A percentile compares a stretch with the other conserved stretches of the same genome.
Conservation (phyloP, 768 basidiomycete genomes). For the Trametes meyenii region DNA sequence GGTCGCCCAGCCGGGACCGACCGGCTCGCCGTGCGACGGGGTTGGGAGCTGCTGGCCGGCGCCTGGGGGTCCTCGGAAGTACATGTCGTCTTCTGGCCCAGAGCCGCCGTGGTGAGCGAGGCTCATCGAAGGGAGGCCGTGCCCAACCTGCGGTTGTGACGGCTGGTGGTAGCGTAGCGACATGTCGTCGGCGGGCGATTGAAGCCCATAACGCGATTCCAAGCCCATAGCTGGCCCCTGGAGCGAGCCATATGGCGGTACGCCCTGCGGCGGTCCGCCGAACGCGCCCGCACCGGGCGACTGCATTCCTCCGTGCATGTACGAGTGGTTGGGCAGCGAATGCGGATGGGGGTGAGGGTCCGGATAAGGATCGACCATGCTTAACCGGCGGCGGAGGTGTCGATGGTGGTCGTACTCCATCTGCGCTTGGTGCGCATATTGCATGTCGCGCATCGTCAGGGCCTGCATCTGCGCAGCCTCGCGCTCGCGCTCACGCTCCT, state of each 20-base stretch:
- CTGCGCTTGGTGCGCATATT: constrained; percentile 13
- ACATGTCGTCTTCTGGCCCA: constrained; percentile 21
- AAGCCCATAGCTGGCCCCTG: constrained; percentile 20
- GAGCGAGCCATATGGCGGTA: constrained; percentile 11
- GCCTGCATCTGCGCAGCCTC: constrained; percentile 19
- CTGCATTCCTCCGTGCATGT: constrained; percentile 17
- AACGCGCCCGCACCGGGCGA: constrained; percentile 6
- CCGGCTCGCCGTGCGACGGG: constrained; percentile 11
- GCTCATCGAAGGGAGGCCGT: constrained; percentile 13
- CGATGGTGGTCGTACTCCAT: constrained; percentile 19
- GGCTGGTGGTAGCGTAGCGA: constrained; percentile 8
- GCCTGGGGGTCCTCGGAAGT: constrained; percentile 19
- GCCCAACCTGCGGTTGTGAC: constrained; percentile 1
- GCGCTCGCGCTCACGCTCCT: constrained; percentile 29
- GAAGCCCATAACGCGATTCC: constrained; percentile 20
- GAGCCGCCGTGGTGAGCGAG: constrained; percentile 10
- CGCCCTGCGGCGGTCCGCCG: constrained; percentile 11
- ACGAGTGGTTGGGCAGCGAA: constrained; percentile 18
- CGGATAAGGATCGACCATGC: constrained; percentile 22
- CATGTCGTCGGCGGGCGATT: constrained; percentile 19
- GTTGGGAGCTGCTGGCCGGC: not conserved
- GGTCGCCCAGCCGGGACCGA: constrained; percentile 9
- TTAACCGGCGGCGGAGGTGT: constrained; percentile 18
- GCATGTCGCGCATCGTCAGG: constrained; percentile 19
- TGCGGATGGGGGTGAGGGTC: constrained; percentile 22